Percentiles rank a stretch among this genome's conserved stretches.
Conservation (phyloP, 371 early-diverging fungal genomes). For the Zopfochytrium polystomum region DNA sequence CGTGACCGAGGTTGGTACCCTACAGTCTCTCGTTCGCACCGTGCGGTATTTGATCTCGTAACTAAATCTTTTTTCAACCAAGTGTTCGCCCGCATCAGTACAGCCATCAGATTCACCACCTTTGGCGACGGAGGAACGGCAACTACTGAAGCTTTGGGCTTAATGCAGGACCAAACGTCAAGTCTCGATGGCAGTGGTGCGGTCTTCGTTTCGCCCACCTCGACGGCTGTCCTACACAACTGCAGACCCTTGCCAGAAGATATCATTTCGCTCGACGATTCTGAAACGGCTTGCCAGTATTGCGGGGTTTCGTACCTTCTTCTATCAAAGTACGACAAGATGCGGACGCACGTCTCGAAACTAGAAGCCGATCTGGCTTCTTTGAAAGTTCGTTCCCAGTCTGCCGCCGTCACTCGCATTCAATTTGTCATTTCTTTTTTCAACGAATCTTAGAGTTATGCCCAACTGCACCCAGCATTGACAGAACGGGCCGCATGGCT, state of each 20-base stretch:
- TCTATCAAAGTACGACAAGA: slow-evolving; percentile 44
- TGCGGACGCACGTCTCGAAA: slow-evolving; percentile 36
- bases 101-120: no score
- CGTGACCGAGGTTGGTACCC: no score
- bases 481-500: slow-evolving; percentile 14
- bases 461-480: slow-evolving; percentile 31
- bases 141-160: no score
- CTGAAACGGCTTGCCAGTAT: slow-evolving; percentile 50
- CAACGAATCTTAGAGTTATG: slow-evolving; percentile 20
- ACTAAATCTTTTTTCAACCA: no score
- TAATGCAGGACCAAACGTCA: no score
- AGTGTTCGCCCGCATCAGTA: no score
- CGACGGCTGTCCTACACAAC: slow-evolving; percentile 19
- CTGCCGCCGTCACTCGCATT: no score
- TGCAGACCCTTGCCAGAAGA: slow-evolving; percentile 46
- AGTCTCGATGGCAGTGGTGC: no score
- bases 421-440: neutral
- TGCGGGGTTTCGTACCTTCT: slow-evolving; percentile 55
- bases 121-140: no score
- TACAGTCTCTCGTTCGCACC: no score
- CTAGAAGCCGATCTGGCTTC: slow-evolving; percentile 36
- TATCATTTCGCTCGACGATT: slow-evolving; percentile 38
- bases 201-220: slow-evolving; percentile 15
- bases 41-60: no score
- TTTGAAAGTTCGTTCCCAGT: slow-evolving; percentile 27